Conservation (phyloP, 768 basidiomycete genomes). For the Boletus subparvulus region DNA sequence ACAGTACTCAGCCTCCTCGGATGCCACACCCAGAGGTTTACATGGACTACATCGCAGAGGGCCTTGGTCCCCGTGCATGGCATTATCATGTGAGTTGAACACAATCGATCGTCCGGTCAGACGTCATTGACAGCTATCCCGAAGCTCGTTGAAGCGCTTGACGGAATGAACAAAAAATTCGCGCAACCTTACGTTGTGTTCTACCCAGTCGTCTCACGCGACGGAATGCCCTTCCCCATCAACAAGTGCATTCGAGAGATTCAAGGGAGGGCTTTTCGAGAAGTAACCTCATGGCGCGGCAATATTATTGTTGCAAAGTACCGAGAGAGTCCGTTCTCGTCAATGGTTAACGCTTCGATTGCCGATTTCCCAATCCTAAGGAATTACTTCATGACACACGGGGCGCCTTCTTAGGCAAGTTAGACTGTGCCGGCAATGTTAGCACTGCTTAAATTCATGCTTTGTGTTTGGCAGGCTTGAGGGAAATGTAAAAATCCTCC, state of each 20-base stretch:
- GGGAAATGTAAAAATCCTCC: constrained; percentile 16
- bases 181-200: constrained; percentile 79
- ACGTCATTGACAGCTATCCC: constrained; percentile 17
- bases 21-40: constrained; percentile 83
- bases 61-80: constrained; percentile 66
- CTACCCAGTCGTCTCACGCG: constrained; percentile 72
- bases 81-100: constrained; percentile 59
- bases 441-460: constrained; percentile 20
- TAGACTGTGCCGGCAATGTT: constrained; percentile 23
- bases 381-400: constrained; percentile 73
- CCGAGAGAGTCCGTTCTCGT: constrained; percentile 42
- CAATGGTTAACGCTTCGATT: constrained; percentile 74
- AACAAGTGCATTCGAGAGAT: constrained; percentile 77
- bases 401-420: constrained; percentile 45
- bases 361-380: constrained; percentile 81
- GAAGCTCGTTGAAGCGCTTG: constrained; percentile 71
- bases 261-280: constrained; percentile 60
- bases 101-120: constrained; percentile 13
- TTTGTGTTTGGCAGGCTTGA: constrained; percentile 29
- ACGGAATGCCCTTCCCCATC: constrained; percentile 79
- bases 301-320: constrained; percentile 80
- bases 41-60: constrained; percentile 85
- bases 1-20: constrained; percentile 49
- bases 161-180: constrained; percentile 80
- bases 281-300: constrained; percentile 73